Base-by-base conservation (phyloP, 805 yeast genomes). In the Ogataea methanolica region DNA sequence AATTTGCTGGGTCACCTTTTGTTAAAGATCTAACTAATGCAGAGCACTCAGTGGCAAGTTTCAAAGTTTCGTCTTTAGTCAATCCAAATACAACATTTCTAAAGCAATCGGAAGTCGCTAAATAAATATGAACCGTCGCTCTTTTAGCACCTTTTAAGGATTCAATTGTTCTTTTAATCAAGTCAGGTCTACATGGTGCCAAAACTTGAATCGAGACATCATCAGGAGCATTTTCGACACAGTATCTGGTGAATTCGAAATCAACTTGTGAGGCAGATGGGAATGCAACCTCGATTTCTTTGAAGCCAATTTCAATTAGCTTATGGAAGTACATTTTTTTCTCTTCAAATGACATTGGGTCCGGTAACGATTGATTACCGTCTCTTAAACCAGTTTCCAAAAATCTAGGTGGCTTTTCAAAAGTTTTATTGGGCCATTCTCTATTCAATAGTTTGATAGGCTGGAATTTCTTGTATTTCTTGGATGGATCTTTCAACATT, bases 351-450 rank as follows among this genome's bases (percentile, higher is more conserved):
- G 85, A 74, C 95, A 86, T 86, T 45, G 94, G 95, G 61, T 86
- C 94, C 0, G 94, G 92, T 55, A 86, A 74, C 6, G 91, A 82
- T 69, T 86, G 94, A 66, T 86, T 86, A 33, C 95, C 95, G 61
- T 86, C 95, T 58, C 95, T 76, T 51, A 86, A 73, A 60, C 87
- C 95, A 4, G 95, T 86, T 19, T 91, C 82, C 41, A 87, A 71
- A 94, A 94, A 86, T 55, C 94, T 72, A 19, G 95, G 95, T 3
- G 90, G 78, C 61, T 77, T 77, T 43, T 69, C 70, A 47, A 87
- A 62, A 15, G 75, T 66, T 49, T 74, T 73, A 35, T 72, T 60
- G 1, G 95, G 95, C 95, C 95, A 86, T 51, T 76, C 74, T 48
- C 94, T 76, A 50, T 80, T 71, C 3, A 83, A 79, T 52, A 87